Conservation (phyloP, 306 rosid species). For the Cotoneaster glaucophyllus region DNA sequence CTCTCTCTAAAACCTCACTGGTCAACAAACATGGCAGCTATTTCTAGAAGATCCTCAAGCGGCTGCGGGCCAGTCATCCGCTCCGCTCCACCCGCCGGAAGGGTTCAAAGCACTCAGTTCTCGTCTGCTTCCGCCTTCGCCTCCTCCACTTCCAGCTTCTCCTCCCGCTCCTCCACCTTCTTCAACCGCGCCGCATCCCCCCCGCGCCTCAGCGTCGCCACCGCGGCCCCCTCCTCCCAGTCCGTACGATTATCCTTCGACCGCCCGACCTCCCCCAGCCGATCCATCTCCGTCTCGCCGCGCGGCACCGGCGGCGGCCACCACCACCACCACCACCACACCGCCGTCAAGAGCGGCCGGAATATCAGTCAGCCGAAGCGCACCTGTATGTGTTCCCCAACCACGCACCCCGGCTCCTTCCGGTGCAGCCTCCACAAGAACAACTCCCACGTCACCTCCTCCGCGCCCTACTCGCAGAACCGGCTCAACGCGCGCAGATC, state of each 20-base stretch:
- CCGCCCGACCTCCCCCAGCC: constrained; percentile 74
- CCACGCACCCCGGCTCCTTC: constrained; percentile 91
- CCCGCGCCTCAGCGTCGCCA: constrained; percentile 49
- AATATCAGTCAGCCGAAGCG: constrained; percentile 40
- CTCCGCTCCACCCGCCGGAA: constrained; percentile 51
- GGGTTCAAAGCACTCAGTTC: constrained; percentile 31
- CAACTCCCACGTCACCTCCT: constrained; percentile 22
- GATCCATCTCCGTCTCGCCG: constrained; percentile 55
- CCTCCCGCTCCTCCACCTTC: constrained; percentile 51
- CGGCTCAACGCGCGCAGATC: constrained; percentile 89
- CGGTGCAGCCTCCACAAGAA: constrained; percentile 84
- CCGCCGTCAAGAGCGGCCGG: constrained; percentile 34
- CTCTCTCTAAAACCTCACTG: constrained; percentile 10
- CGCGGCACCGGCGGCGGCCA: constrained; percentile 20
- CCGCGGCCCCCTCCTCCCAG: constrained; percentile 30
- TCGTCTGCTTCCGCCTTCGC: constrained; percentile 57
- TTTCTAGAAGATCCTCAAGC: constrained; percentile 53
- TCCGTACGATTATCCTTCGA: constrained; percentile 64
- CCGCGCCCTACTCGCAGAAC: constrained; percentile 57
- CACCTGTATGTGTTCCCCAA: constrained; percentile 91
- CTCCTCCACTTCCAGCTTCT: constrained; percentile 60
- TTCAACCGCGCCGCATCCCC: constrained; percentile 59
- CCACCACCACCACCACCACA: constrained; percentile 19
- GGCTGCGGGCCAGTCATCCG: constrained; percentile 43
- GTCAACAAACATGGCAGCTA: constrained; percentile 44